Evolutionary conservation across 768 basidiomycete genomes (phyloP), one percentile per base, ranked within the genome.

Genomic region (Scleroderma citrinum): DNA sequence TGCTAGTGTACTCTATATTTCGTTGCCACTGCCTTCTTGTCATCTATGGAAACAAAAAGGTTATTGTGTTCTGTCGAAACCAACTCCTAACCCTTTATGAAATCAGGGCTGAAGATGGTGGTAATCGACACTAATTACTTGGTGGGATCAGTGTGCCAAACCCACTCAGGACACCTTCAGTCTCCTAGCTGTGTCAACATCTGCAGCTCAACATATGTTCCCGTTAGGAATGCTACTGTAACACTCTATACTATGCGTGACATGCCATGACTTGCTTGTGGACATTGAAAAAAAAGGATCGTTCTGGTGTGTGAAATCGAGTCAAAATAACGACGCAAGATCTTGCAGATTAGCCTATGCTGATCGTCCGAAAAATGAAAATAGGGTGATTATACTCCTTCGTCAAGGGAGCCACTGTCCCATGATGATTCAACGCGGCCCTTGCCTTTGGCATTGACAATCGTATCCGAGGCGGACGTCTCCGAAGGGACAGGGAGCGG

Each of bases 371-470:
- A 61, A 57, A 56, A 60, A 57, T 59, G 51, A 60, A 52, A 53
- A 52, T 39, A 44, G 54, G 46, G 49, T 45, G 48, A 43, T 49
- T 31, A 30, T 32, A 26, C 43, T 19, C 32, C 51, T 44, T 48
- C 45, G 42, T 49, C 56, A 47, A 51, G 56, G 36, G 41, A 56
- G 50, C 56, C 62, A 53, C 60, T 64, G 52, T 64, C 67, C 72
- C 69, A 71, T 36, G 63, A 67, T 59, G 78, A 79, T 53, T 72
- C 69, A 44, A 74, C 73, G 68, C 80, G 86, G 39, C 81, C 83
- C 60, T 85, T 84, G 29, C 80, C 82, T 54, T 81, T 85, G 56
- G 79, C 78, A 58, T 70, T 70, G 14, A 66, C 53, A 13, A 66
- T 56, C 4, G 31, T 47, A 20, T 60, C 47, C 44, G 56, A 46